Evolutionary conservation across 2,329 filamentous ascomycete genomes (phyloP), one percentile per base, ranked within the genome.

Genomic region (Purpureocillium lavendulum): DNA sequence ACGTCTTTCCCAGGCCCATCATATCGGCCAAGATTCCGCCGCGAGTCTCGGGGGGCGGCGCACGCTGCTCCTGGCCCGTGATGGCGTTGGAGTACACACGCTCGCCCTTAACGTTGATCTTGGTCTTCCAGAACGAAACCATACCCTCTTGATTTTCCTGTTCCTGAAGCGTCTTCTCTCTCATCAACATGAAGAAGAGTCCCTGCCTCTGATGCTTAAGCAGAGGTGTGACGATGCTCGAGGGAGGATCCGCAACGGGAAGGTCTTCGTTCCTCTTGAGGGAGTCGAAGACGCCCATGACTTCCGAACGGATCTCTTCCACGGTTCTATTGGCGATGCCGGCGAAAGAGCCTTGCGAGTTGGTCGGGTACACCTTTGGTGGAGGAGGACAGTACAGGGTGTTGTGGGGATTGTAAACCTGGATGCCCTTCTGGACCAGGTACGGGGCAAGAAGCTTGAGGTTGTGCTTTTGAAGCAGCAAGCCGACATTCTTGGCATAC

Each of bases 141-240:
- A 80, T 77, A 13, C 73, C 71, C 39, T 75, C 72, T 36, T 83
- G 77, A 3, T 70, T 65, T 0, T 68, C 66, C 15, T 77, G 75
- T 38, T 72, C 72, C n/a, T 69, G 67, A 11, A 75, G 70, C 1
- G 77, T 73, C 36, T 77, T 75, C 60, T 97, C 90, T 45, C 86
- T 84, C 15, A 76, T 75, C 9, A 71, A 78, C 82, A 97, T 87
- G 56, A 95, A 97, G 56, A 81, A 78, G 0, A 97, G 71, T 0
- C 84, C 90, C 61, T 96, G 88, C 58, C 87, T 92, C 59, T 97
- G 90, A 61, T 97, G 90, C 42, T 74, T 73, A 32, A 96, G 77
- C 14, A 97, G 65, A 21, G 77, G 70, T 0, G 82, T 88, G 40
- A 73, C 71, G 39, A 92, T 72, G 7, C 66, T 60, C 3, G 64